Percentiles rank a stretch among this genome's conserved stretches.
Conservation (phyloP, 306 rosid genomes). For the Purshia tridentata region DNA sequence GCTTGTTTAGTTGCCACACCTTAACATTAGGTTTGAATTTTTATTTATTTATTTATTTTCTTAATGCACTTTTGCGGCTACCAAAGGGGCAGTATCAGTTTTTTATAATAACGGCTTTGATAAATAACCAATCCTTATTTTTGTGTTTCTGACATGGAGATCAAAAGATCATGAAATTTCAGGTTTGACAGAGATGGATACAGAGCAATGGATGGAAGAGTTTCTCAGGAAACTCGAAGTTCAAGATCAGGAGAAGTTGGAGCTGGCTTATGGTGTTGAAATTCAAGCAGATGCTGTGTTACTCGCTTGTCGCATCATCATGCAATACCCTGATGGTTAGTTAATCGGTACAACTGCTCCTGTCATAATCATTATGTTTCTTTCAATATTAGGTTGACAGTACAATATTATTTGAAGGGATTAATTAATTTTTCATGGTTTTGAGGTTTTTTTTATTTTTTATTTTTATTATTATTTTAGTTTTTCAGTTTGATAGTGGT, state of each 20-base stretch:
- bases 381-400: neutral
- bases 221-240: slow-evolving; percentile 5
- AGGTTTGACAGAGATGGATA: slow-evolving; percentile 17
- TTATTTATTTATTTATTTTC: neutral
- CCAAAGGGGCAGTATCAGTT: neutral
- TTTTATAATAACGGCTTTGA: neutral
- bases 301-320: slow-evolving; percentile 13
- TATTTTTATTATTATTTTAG: neutral
- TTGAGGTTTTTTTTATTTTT: neutral
- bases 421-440: neutral
- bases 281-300: slow-evolving; percentile 4
- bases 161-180: neutral
- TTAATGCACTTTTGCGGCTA: neutral
- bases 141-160: neutral
- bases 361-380: neutral
- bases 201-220: slow-evolving; percentile 14
- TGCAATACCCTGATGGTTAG: slow-evolving; percentile 20
- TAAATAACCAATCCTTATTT: neutral
- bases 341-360: neutral
- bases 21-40: neutral
- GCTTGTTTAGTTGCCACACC: too few species aligned
- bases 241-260: slow-evolving; percentile 22
- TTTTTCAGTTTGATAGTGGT: slow-evolving; percentile 11
- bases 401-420: neutral
- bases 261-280: slow-evolving; percentile 23